phyloP scores from a whole-genome alignment of 1,139 yeast species.

The Entelexis paramagnoliae region DNA sequence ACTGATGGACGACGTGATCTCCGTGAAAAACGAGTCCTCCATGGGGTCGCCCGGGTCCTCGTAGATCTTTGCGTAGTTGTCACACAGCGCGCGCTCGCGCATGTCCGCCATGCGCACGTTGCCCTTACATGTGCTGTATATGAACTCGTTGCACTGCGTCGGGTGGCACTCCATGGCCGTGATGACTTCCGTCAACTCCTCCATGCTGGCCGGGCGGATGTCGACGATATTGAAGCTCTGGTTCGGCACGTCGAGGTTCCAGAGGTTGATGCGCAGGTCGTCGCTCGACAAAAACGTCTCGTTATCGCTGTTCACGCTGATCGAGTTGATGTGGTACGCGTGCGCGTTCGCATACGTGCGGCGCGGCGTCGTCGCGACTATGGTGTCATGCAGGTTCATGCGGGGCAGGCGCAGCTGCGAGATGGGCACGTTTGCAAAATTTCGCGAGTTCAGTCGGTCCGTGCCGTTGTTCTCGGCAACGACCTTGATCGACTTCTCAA shows the following conservation, averaged over 20 bases:
- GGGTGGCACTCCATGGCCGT: constrained; percentile 99
- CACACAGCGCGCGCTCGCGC: constrained; percentile 93
- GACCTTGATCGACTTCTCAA: constrained; percentile 82
- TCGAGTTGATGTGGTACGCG: constrained; percentile 94
- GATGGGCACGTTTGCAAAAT: constrained; percentile 25
- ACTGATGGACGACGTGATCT: constrained; percentile 86
- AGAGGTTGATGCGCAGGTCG: constrained; percentile 86
- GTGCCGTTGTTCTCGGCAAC: constrained; percentile 82
- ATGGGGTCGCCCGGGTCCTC: constrained; percentile 92
- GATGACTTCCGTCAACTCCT: constrained; percentile 94
- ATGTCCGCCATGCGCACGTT: constrained; percentile 92
- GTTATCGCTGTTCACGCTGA: constrained; percentile 88
- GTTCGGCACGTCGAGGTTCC: constrained; percentile 93
- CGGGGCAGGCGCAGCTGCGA: constrained; percentile 63
- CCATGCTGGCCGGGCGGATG: constrained; percentile 97
- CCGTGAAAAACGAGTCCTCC: constrained; percentile 92
- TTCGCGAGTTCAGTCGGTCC: constrained; percentile 32
- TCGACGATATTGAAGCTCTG: constrained; percentile 93
- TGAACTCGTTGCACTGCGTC: constrained; percentile 77
- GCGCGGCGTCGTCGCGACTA: constrained; percentile 91
- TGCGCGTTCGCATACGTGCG: constrained; percentile 91
- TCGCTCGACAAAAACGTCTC: constrained; percentile 92
- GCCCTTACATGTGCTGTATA: constrained; percentile 96
- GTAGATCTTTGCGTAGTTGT: constrained; percentile 72
- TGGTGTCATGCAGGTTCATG: constrained; percentile 82